Conservation (phyloP, 371 early-diverging fungal genomes). For the Lichtheimia ornata region DNA sequence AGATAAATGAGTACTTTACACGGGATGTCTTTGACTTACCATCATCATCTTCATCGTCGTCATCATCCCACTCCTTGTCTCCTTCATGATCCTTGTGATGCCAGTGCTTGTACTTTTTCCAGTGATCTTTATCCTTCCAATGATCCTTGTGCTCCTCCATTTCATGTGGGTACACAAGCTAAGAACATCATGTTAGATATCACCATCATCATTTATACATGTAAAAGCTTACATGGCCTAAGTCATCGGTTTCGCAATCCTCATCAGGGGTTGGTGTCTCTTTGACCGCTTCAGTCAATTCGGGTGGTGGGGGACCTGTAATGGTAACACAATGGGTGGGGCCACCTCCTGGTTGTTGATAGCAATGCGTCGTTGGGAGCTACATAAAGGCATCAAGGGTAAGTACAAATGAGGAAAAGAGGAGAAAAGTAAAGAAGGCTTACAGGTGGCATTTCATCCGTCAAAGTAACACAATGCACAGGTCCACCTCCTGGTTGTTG, state of each 20-base stretch:
- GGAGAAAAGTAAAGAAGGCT: too few relatives aligned
- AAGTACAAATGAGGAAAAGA: too few relatives aligned
- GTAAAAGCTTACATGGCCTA: too few relatives aligned
- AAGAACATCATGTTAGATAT: background rate
- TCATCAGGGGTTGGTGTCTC: too few relatives aligned
- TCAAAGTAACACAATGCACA: constrained; percentile 4
- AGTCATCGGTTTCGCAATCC: too few relatives aligned
- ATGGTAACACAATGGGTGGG: background rate
- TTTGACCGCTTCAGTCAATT: background rate
- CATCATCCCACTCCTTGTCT: background rate
- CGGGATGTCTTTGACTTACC: background rate
- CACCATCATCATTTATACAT: background rate
- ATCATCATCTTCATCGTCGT: background rate
- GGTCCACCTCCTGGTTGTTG: constrained; percentile 1
- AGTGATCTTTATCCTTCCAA: constrained; percentile 4
- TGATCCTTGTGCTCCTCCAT: constrained; percentile 2
- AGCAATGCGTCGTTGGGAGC: background rate
- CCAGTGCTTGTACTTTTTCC: background rate
- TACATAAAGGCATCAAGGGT: too few relatives aligned
- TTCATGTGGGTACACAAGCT: constrained; percentile 1
- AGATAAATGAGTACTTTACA: too few relatives aligned
- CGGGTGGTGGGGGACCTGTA: background rate
- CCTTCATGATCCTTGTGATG: background rate
- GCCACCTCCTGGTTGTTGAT: background rate
- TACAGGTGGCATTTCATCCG: background rate